Conservation (phyloP, 352 stramenopile genomes). For the Phytophthora aleatoria region DNA sequence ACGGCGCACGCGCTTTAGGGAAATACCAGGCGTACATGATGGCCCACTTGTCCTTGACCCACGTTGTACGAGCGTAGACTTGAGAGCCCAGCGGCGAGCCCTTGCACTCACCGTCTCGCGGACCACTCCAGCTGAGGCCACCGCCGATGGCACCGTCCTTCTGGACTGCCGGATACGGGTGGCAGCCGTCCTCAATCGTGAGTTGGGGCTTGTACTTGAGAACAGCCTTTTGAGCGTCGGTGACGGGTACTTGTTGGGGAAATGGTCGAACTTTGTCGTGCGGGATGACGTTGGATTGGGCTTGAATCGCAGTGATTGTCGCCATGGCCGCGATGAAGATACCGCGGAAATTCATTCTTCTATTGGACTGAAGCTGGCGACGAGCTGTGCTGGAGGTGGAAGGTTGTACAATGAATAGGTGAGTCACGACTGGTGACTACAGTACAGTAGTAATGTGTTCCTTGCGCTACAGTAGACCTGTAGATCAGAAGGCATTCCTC, state of each 20-base stretch:
- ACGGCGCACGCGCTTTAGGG: conserved; percentile 33
- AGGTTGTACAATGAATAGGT: conserved; percentile 3
- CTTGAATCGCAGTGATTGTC: neutral
- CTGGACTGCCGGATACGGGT: conserved; percentile 39
- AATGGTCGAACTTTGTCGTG: conserved; percentile 10
- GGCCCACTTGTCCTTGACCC: conserved; percentile 16
- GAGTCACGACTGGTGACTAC: too few relatives aligned
- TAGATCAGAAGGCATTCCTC: too few relatives aligned
- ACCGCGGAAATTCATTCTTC: conserved; percentile 10
- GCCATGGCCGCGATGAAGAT: conserved; percentile 13
- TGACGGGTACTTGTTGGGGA: neutral
- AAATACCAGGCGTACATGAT: conserved; percentile 12
- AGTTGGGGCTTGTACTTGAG: conserved; percentile 24
- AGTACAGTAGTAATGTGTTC: too few relatives aligned
- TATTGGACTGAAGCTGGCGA: too few relatives aligned
- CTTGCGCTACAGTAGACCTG: too few relatives aligned
- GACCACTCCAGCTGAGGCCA: conserved; percentile 37
- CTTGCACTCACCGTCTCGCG: conserved; percentile 18
- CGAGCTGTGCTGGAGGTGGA: neutral
- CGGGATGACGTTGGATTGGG: conserved; percentile 3
- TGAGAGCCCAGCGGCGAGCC: conserved; percentile 22
- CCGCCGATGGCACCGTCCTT: conserved; percentile 29
- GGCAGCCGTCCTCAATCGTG: conserved; percentile 17
- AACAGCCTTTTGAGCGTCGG: conserved; percentile 11
- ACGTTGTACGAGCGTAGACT: conserved; percentile 28